Conservation (phyloP, 352 stramenopile species). For the Globisporangium paroecandrum region DNA sequence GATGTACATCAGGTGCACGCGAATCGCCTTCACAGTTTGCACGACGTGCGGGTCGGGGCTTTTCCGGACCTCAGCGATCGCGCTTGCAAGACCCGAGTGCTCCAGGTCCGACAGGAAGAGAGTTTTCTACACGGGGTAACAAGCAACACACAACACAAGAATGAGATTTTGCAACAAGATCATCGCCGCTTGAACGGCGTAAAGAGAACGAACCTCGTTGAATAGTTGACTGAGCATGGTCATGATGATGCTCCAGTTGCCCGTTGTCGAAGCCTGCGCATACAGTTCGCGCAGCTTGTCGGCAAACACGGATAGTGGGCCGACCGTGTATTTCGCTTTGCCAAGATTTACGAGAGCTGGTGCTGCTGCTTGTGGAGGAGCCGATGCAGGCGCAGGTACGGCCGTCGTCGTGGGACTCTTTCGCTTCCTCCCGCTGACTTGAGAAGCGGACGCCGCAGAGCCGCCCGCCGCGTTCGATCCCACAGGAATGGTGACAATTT, state of each 20-base stretch:
- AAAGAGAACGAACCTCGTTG: slow-evolving; percentile 11
- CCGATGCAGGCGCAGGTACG: background rate
- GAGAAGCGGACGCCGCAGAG: background rate
- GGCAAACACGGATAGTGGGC: slow-evolving; percentile 6
- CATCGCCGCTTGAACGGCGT: too few species aligned
- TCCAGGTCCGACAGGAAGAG: slow-evolving; percentile 16
- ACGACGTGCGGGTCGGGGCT: slow-evolving; percentile 20
- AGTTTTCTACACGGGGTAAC: slow-evolving; percentile 1
- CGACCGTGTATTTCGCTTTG: slow-evolving; percentile 7
- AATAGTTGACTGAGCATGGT: slow-evolving; percentile 19
- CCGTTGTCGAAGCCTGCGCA: slow-evolving; percentile 9
- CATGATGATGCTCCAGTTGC: slow-evolving; percentile 9
- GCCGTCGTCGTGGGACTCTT: background rate
- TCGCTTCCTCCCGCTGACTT: background rate
- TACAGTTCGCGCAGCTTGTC: slow-evolving; percentile 11
- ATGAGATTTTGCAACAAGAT: too few species aligned
- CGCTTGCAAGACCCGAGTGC: slow-evolving; percentile 12
- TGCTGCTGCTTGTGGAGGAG: background rate
- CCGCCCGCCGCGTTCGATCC: background rate
- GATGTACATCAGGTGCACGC: slow-evolving; percentile 20
- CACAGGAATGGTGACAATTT: background rate
- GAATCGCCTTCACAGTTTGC: slow-evolving; percentile 20
- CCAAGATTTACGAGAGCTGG: background rate
- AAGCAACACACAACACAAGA: background rate
- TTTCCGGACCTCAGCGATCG: slow-evolving; percentile 17